These are phyloP conservation scores for Colletotrichum camelliae DNA, from an alignment of 2,329 filamentous ascomycete species.

Conservation along the genomic window DNA sequence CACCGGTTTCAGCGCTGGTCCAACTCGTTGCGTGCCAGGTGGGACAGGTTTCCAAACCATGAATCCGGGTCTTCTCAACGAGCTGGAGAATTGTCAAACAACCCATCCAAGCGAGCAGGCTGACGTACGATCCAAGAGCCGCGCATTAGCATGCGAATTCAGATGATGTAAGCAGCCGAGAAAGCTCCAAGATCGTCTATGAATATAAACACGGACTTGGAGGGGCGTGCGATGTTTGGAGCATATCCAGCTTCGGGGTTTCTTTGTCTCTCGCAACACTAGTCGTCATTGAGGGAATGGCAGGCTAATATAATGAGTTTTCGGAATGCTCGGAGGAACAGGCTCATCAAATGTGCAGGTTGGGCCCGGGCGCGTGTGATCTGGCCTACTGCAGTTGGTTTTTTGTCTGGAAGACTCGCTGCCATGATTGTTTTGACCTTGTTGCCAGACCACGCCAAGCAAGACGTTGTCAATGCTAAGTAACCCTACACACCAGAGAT, in stretches of 20 bases:
- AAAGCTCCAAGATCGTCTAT: neutral
- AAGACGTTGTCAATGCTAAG: neutral
- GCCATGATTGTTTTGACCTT: neutral
- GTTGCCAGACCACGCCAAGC: neutral
- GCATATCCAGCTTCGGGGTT: neutral
- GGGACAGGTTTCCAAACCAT: neutral
- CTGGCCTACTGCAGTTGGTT: neutral
- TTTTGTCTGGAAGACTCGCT: neutral
- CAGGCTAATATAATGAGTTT: neutral
- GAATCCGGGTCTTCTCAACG: neutral
- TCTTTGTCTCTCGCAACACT: neutral
- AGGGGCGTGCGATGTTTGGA: neutral
- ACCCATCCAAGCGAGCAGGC: neutral
- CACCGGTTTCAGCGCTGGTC: neutral
- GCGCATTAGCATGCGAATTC: neutral
- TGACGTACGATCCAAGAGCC: neutral
- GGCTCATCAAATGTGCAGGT: neutral
- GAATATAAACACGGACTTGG: neutral
- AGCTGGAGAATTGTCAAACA: neutral
- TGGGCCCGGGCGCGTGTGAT: neutral
- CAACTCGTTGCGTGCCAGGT: neutral
- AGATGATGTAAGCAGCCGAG: neutral
- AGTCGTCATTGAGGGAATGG: neutral
- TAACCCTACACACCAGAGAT: neutral
- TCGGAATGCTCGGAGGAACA: neutral